Evolutionary conservation across 2,329 filamentous ascomycete species (phyloP), one percentile per base, ranked within the genome.

Genomic region (Exutisphaerella laricina): DNA sequence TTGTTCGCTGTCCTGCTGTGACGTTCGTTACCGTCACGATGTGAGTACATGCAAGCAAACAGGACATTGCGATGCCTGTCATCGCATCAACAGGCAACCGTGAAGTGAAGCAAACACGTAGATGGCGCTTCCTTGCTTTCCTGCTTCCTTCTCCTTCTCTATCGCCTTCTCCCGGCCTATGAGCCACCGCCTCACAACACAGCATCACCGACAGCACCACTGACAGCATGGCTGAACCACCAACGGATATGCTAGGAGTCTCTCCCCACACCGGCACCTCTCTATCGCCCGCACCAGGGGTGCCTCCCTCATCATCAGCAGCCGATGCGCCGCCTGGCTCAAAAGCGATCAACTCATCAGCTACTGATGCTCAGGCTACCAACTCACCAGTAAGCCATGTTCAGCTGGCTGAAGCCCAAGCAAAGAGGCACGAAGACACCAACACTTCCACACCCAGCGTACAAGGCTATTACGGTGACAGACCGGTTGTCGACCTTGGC

Each of bases 81-180:
- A 18, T 13, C n/a, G n/a, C n/a, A 13, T 16, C n/a, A 25, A 29
- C 31, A 23, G 3, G 12, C 39, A 28, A 30, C 36, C 34, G 21
- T 17, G 20, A 21, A 16, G 40, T 43, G 21, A 41, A 35, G 23
- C 12, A 12, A 26, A 26, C 26, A 35, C 33, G 13, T 12, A 37
- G n/a, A n/a, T n/a, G n/a, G n/a, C n/a, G n/a, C n/a, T n/a, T n/a
- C n/a, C n/a, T n/a, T 8, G 30, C n/a, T 32, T 14, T 8, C 2
- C 4, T 10, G 8, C 13, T 32, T 16, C 30, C n/a, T 7, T 7
- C 20, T 3, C 22, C 17, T 13, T 37, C 31, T 17, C 10, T 14
- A 18, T 9, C 6, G 23, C 18, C 2, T 3, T 5, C 21, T 7
- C 39, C 14, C 26, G 21, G 17, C 14, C 4, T 45, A 28, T n/a